Base-by-base conservation (phyloP, 1,284 basidiomycete species). In the Irpex rosettiformis region DNA sequence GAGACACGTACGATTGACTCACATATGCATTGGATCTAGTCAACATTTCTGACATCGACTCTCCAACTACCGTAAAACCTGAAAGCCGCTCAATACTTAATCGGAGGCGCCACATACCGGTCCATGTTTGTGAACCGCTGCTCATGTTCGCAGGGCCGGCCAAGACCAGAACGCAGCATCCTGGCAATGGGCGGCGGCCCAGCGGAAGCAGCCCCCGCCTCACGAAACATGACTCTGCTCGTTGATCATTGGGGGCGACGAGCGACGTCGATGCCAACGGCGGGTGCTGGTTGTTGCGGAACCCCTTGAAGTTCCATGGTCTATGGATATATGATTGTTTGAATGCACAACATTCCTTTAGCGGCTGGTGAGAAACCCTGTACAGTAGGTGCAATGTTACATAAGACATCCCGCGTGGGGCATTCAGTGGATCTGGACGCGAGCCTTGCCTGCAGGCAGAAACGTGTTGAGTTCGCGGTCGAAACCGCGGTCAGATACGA, bases 401-500 rank as follows among this genome's bases (percentile, higher is more conserved):
- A 65, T 71, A 70, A 72, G 52, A 67, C 63, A 57, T 63, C 67
- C 56, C 65, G 64, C 64, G 67, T 62, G 66, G 62, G 64, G 61
- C 43, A 45, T 56, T 65, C 48, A 51, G 48, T 64, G 66, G 67
- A 70, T 68, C 65, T 68, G 61, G 61, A 53, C 51, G 58, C 53
- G 47, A 24, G 56, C 56, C 57, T 55, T 72, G 73, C 73, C 73
- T 74, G 72, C 72, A 74, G 73, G 73, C 73, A 70, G 66, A 61
- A 72, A 73, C 73, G 73, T 74, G 73, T 67, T 66, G 64, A 58
- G 55, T 66, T 60, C 63, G 64, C 62, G 62, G 73, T 67, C 67
- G 64, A 58, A 56, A 65, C 59, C 63, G 64, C 62, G 62, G 65
- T 59, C 62, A 66, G 64, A 67, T 66, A 62, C 57, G 57, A 45